Evolutionary conservation across 305 asterid genomes (phyloP).

Genomic region (Solanum hybrid): DNA sequence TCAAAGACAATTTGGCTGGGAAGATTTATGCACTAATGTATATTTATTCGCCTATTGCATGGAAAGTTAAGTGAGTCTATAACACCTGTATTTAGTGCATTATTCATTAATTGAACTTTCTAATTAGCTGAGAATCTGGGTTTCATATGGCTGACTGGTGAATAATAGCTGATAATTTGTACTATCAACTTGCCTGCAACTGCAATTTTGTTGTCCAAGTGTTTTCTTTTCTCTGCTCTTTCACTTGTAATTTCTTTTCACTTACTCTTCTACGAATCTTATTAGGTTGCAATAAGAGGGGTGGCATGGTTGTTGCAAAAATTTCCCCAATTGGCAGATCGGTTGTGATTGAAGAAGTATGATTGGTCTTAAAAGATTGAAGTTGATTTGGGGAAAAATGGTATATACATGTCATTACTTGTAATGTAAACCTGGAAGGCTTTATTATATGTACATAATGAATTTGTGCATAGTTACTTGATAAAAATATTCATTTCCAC

Average conservation of each 20-base stretch:
- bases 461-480: background rate
- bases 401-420: background rate
- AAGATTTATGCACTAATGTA: background rate
- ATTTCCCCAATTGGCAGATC: slow-evolving; percentile 59
- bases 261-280: background rate
- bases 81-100: background rate
- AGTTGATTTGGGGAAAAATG: background rate
- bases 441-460: background rate
- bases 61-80: background rate
- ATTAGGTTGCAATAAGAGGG: slow-evolving; percentile 63
- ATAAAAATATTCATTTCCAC: background rate
- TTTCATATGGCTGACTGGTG: background rate
- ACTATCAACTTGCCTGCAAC: background rate
- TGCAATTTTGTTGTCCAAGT: background rate
- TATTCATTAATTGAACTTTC: background rate
- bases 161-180: background rate
- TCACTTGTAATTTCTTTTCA: background rate
- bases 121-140: background rate
- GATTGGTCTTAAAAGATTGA: background rate
- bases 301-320: slow-evolving; percentile 76
- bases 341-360: slow-evolving; percentile 17
- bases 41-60: background rate
- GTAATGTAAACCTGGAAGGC: background rate
- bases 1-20: background rate
- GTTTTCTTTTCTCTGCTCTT: background rate